Evolutionary conservation across 495 filamentous ascomycete species (phyloP).

Genomic region (Evernia prunastri): DNA sequence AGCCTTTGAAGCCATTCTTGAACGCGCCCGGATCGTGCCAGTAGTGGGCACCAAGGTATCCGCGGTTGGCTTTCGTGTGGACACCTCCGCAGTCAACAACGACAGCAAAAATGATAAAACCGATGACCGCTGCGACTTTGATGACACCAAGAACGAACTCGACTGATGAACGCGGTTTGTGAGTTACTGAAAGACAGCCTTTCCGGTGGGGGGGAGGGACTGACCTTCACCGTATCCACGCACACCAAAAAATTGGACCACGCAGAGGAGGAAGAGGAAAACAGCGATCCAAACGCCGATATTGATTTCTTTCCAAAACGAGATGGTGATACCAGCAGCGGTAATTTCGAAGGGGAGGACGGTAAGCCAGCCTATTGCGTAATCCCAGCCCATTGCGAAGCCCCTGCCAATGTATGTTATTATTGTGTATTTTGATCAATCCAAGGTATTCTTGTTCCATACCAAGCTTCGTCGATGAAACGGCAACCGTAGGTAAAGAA

Average conservation of each 20-base stretch:
- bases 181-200: background rate
- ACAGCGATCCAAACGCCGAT: constrained; percentile 59
- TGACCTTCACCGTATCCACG: constrained; percentile 68
- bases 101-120: constrained; percentile 68
- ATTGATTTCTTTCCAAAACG: constrained; percentile 60
- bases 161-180: constrained; percentile 21
- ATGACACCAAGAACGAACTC: constrained; percentile 43
- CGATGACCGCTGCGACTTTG: constrained; percentile 52
- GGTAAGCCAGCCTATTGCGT: constrained; percentile 63
- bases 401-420: constrained; percentile 30
- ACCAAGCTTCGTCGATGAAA: constrained; percentile 54
- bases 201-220: constrained; percentile 20
- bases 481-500: constrained; percentile 51
- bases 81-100: constrained; percentile 64
- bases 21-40: constrained; percentile 70
- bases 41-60: constrained; percentile 54
- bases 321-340: constrained; percentile 69
- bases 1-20: constrained; percentile 61
- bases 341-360: constrained; percentile 59
- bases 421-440: background rate
- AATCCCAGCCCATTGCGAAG: constrained; percentile 58
- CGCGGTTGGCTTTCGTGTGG: constrained; percentile 37
- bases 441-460: background rate
- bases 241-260: constrained; percentile 49
- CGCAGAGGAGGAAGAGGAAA: constrained; percentile 43